phyloP scores from a whole-genome alignment of 768 basidiomycete genomes.

The Lactarius vividus region DNA sequence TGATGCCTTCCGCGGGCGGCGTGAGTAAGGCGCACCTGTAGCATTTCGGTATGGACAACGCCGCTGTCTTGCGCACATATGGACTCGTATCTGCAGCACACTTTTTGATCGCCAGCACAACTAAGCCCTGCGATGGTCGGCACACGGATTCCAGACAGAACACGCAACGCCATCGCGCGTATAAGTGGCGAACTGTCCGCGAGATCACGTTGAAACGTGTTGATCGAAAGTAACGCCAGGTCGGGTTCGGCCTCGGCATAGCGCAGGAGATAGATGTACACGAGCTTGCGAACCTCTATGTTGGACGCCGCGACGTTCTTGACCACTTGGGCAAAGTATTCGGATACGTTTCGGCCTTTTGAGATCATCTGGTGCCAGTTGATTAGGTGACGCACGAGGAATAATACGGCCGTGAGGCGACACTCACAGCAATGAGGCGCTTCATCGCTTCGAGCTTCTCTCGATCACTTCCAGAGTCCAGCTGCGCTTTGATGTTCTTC shows the following conservation, averaged over 20 bases:
- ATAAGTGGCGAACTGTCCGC: constrained; percentile 91
- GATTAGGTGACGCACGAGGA: constrained; percentile 7
- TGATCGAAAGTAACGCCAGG: constrained; percentile 92
- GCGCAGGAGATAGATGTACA: constrained; percentile 95
- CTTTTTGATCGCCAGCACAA: constrained; percentile 87
- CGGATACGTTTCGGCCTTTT: constrained; percentile 86
- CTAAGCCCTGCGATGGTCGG: constrained; percentile 83
- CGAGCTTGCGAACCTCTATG: constrained; percentile 92
- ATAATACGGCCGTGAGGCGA: neutral
- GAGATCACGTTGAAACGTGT: constrained; percentile 97
- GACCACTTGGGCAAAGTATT: constrained; percentile 95
- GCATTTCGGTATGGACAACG: constrained; percentile 84
- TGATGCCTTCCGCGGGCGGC: neutral
- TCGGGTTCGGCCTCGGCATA: constrained; percentile 94
- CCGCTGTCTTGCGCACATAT: constrained; percentile 91
- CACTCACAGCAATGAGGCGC: constrained; percentile 83
- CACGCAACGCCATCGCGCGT: constrained; percentile 92
- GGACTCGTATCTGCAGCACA: constrained; percentile 90
- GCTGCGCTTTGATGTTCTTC: constrained; percentile 78
- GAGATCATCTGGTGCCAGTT: constrained; percentile 71
- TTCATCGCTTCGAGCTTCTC: constrained; percentile 97
- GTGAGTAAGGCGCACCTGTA: constrained; percentile 54
- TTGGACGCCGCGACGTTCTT: constrained; percentile 94
- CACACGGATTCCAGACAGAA: constrained; percentile 88
- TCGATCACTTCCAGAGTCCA: constrained; percentile 83